Percentiles rank a stretch among this genome's conserved stretches.
phyloP scores from a whole-genome alignment of 202 grass and related monocot species.

The Musa balbisiana region DNA sequence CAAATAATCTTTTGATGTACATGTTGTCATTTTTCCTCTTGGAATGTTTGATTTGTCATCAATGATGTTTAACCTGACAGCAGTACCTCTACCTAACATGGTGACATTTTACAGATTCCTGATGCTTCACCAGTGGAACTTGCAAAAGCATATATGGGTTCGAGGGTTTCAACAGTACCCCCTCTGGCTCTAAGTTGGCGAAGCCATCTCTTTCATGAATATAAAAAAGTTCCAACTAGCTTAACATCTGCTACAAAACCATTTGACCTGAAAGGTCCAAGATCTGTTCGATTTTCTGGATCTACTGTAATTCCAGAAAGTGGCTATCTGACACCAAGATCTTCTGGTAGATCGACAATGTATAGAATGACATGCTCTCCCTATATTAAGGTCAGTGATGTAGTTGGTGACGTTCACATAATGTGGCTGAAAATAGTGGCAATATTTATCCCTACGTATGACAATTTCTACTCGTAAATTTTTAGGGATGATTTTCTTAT shows the following conservation, averaged over 20 bases:
- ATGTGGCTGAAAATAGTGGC: not conserved
- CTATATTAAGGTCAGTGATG: not conserved
- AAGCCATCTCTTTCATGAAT: conserved; percentile 18
- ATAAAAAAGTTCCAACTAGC: conserved; percentile 18
- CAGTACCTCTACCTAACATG: not conserved
- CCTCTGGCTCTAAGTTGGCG: conserved; percentile 24
- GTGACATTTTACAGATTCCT: conserved; percentile 1
- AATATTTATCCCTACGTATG: not conserved
- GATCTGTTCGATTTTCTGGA: conserved; percentile 5
- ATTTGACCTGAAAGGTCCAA: not conserved
- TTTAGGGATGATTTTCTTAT: not conserved
- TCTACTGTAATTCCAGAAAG: not conserved
- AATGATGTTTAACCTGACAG: not conserved
- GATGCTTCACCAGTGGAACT: conserved; percentile 33
- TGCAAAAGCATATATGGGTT: conserved; percentile 43
- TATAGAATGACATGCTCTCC: conserved; percentile 13
- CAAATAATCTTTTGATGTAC: not conserved
- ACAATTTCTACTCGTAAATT: not conserved
- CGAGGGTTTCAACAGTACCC: conserved; percentile 25
- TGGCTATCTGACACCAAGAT: not conserved
- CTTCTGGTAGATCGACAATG: conserved; percentile 4
- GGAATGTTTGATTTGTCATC: not conserved
- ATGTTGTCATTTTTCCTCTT: not conserved
- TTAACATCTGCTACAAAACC: conserved; percentile 4
- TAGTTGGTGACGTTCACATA: not conserved